phyloP scores from a whole-genome alignment of 129 eudicot genomes.

The Ambrosia artemisiifolia region DNA sequence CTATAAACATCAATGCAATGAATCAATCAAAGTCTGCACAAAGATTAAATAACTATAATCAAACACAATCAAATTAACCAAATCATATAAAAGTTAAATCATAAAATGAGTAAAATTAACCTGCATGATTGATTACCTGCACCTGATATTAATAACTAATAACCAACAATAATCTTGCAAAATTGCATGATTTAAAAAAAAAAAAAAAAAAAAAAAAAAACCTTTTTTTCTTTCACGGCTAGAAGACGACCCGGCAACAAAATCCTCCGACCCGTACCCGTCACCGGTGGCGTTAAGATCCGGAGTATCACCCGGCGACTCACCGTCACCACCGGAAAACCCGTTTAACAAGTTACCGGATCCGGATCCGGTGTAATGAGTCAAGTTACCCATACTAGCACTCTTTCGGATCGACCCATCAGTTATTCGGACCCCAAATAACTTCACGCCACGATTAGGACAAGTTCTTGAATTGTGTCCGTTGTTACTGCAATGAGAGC shows the following conservation, averaged over 20 bases:
- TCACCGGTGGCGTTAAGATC: constrained; percentile 55
- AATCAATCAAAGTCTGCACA: neutral
- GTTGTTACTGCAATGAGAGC: constrained; percentile 94
- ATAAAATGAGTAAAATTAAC: neutral
- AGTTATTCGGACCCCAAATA: constrained; percentile 89
- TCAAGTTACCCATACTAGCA: constrained; percentile 96
- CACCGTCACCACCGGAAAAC: constrained; percentile 35
- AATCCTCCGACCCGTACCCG: constrained; percentile 92
- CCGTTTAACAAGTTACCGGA: constrained; percentile 44
- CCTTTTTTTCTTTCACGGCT: constrained; percentile 92
- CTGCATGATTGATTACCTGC: neutral
- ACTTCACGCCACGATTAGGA: constrained; percentile 88
- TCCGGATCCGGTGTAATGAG: constrained; percentile 53
- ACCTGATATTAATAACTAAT: neutral
- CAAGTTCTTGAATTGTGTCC: constrained; percentile 97
- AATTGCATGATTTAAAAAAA: too few species aligned
- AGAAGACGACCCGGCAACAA: constrained; percentile 81
- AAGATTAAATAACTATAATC: neutral
- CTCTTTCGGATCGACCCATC: constrained; percentile 94
- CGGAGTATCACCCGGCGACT: constrained; percentile 51
- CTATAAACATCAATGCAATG: neutral
- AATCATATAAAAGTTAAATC: neutral
- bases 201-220: constrained; percentile 1
- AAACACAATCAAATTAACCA: neutral
- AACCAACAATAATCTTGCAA: neutral